A percentile compares a stretch with the other conserved stretches of the same genome.
phyloP scores from a whole-genome alignment of 768 basidiomycete species.

The Tricholoma flavovirens region DNA sequence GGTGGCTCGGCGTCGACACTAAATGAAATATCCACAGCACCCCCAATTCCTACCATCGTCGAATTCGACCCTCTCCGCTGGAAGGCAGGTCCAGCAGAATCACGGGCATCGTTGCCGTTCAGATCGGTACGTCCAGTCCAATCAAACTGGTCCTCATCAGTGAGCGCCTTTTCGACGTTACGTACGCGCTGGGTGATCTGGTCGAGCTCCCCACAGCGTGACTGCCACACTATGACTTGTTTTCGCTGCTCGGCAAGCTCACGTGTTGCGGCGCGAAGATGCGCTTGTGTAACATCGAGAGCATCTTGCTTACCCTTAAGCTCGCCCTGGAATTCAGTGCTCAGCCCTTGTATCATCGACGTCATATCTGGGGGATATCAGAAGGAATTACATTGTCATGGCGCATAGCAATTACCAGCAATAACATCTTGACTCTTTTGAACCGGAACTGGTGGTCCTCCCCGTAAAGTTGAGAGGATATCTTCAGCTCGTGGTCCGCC shows the following conservation, averaged over 20 bases:
- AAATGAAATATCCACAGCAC: slow-evolving; percentile 57
- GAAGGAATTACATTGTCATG: neutral
- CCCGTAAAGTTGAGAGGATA: slow-evolving; percentile 65
- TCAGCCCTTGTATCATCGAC: slow-evolving; percentile 73
- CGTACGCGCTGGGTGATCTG: slow-evolving; percentile 73
- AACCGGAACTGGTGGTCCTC: slow-evolving; percentile 69
- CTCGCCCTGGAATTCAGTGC: slow-evolving; percentile 75
- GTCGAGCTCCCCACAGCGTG: slow-evolving; percentile 71
- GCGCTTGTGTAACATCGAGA: slow-evolving; percentile 81
- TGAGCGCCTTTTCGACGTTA: slow-evolving; percentile 76
- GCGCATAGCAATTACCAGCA: slow-evolving; percentile 40
- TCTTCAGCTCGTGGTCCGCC: slow-evolving; percentile 74
- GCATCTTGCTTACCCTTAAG: slow-evolving; percentile 81
- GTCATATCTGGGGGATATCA: slow-evolving; percentile 56
- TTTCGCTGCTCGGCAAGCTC: slow-evolving; percentile 88
- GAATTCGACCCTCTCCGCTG: slow-evolving; percentile 61
- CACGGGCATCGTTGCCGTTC: slow-evolving; percentile 32
- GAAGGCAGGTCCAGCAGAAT: slow-evolving; percentile 58
- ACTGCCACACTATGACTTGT: slow-evolving; percentile 74
- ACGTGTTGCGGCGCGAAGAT: slow-evolving; percentile 84
- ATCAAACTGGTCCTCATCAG: slow-evolving; percentile 78
- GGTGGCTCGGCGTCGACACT: slow-evolving; percentile 71
- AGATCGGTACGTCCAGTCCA: slow-evolving; percentile 75
- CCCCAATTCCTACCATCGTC: slow-evolving; percentile 59
- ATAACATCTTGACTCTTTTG: slow-evolving; percentile 89